Conservation (phyloP, 352 stramenopile species). For the Hyphochytrium catenoides region DNA sequence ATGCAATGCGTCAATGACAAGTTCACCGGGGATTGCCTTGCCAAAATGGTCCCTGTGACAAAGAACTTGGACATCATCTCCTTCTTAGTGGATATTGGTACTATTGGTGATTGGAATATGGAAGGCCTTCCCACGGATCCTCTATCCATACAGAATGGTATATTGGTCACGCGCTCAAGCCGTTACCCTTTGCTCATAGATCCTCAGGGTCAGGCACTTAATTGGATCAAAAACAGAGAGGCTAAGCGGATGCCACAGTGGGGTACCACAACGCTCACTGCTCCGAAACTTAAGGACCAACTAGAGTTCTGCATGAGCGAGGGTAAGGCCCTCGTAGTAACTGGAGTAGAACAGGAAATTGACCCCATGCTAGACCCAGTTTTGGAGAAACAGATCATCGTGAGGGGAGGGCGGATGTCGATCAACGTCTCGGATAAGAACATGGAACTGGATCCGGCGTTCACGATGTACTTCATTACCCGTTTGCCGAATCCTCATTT, state of each 20-base stretch:
- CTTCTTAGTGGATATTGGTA: constrained; percentile 91
- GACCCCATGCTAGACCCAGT: constrained; percentile 95
- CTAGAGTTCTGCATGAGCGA: constrained; percentile 94
- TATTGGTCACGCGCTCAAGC: constrained; percentile 88
- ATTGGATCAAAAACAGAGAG: constrained; percentile 92
- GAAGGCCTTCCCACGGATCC: constrained; percentile 87
- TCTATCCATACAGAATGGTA: constrained; percentile 93
- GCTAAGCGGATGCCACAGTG: constrained; percentile 76
- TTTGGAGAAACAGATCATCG: constrained; percentile 86
- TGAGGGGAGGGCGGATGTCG: constrained; percentile 85
- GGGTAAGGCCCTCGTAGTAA: constrained; percentile 76
- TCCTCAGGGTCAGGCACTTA: constrained; percentile 88
- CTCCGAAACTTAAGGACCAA: constrained; percentile 92
- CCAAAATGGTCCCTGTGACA: constrained; percentile 72
- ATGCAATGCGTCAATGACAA: constrained; percentile 88
- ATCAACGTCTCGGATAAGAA: constrained; percentile 96
- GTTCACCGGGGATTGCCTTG: constrained; percentile 79
- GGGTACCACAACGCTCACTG: constrained; percentile 78
- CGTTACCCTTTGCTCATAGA: constrained; percentile 90
- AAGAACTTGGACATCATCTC: constrained; percentile 85
- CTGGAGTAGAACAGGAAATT: constrained; percentile 91
- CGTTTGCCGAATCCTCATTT: constrained; percentile 93
- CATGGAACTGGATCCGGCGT: constrained; percentile 93
- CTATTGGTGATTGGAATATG: constrained; percentile 95
- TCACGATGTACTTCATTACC: constrained; percentile 97